Conservation (phyloP, 2,329 filamentous ascomycete genomes). For the Uncinocarpus reesii region DNA sequence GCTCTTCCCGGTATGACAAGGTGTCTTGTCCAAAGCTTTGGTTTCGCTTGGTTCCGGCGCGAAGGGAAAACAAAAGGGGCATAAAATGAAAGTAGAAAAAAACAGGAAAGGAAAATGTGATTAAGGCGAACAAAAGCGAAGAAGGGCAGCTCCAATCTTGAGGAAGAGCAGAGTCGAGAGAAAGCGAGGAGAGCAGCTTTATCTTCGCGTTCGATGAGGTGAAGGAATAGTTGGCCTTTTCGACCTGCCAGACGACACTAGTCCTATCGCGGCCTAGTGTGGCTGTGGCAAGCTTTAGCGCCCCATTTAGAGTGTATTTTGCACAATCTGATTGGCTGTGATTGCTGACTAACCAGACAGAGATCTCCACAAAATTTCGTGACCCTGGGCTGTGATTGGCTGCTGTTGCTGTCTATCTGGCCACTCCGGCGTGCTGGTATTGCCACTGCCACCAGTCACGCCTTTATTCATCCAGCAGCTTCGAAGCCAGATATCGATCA, state of each 20-base stretch:
- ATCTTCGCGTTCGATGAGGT: not conserved
- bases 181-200: slow-evolving; percentile 21
- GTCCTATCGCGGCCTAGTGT: slow-evolving; percentile 10
- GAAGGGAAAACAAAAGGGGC: slow-evolving; percentile 8
- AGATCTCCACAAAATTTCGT: slow-evolving; percentile 2
- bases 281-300: not conserved
- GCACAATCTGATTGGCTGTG: slow-evolving; percentile 29
- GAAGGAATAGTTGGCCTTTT: slow-evolving; percentile 37
- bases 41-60: not conserved
- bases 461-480: no score
- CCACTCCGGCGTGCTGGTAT: slow-evolving; percentile 5
- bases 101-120: slow-evolving; percentile 21
- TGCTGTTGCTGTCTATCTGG: slow-evolving; percentile 8
- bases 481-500: no score
- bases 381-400: slow-evolving; percentile 13
- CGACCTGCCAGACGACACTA: slow-evolving; percentile 15
- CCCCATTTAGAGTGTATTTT: slow-evolving; percentile 31
- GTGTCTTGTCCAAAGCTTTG: not conserved
- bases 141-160: slow-evolving; percentile 9
- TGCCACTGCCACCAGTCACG: slow-evolving; percentile 8
- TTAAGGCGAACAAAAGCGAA: slow-evolving; percentile 15
- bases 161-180: slow-evolving; percentile 7
- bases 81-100: slow-evolving; percentile 9
- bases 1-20: slow-evolving; percentile 3
- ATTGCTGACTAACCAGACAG: slow-evolving; percentile 23